Percentiles rank a stretch among this genome's conserved stretches.
These are phyloP conservation scores for Phaeosphaeria sp. DNA, from an alignment of 2,329 filamentous ascomycete genomes.

Conservation along the genomic window DNA sequence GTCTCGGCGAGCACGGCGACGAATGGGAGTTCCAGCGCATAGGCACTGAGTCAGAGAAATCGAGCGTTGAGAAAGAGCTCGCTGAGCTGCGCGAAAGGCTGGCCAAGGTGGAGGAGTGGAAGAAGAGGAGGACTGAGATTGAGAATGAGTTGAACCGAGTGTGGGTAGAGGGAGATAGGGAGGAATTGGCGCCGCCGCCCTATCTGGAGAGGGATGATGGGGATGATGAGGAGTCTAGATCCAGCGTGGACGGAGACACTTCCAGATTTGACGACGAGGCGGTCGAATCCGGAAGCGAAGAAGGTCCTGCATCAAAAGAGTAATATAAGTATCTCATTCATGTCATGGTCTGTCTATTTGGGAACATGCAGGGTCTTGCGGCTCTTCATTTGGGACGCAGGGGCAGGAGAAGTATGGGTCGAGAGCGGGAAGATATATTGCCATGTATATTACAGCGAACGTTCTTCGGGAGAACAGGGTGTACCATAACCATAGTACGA, in stretches of 20 bases:
- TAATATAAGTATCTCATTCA: neutral
- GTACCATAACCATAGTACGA: neutral
- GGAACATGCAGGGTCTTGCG: neutral
- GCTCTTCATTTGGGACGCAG: neutral
- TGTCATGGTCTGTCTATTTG: neutral
- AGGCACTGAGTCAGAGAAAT: slow-evolving; percentile 90
- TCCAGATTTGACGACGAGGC: neutral
- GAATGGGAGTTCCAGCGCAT: slow-evolving; percentile 95
- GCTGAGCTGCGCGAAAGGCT: slow-evolving; percentile 82
- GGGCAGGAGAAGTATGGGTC: neutral
- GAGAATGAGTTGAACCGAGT: slow-evolving; percentile 77
- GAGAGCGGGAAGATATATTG: neutral
- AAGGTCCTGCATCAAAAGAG: neutral
- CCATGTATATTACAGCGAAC: neutral
- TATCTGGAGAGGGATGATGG: slow-evolving; percentile 35
- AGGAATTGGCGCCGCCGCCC: slow-evolving; percentile 46
- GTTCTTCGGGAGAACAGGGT: neutral
- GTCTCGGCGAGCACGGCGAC: slow-evolving; percentile 78
- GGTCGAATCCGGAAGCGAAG: neutral
- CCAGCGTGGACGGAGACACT: neutral
- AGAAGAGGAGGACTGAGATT: slow-evolving; percentile 77
- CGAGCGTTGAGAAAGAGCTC: slow-evolving; percentile 89
- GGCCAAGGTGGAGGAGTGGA: slow-evolving; percentile 83
- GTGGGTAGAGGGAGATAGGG: slow-evolving; percentile 57
- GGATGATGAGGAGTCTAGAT: slow-evolving; percentile 1